Conservation (phyloP, 2,329 filamentous ascomycete genomes). For the Aspergillus arachidicola region DNA sequence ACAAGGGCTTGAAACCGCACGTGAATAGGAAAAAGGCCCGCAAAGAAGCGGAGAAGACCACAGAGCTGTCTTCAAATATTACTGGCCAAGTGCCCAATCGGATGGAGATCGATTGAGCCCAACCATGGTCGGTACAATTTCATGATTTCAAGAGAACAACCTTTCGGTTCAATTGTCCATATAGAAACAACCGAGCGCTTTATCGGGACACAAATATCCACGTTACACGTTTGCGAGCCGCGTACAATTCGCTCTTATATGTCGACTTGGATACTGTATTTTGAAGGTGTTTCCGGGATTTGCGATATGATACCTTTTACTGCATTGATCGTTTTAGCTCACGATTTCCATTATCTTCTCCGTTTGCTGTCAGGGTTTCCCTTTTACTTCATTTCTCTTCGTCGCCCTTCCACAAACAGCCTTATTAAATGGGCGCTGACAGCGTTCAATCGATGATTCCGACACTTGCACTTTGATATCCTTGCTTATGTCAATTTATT, state of each 20-base stretch:
- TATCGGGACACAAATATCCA: constrained; percentile 14
- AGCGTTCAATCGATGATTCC: constrained; percentile 22
- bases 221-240: constrained; percentile 13
- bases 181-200: background rate
- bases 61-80: constrained; percentile 44
- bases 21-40: constrained; percentile 62
- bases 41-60: constrained; percentile 53
- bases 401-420: constrained; percentile 4
- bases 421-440: constrained; percentile 19
- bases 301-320: constrained; percentile 35
- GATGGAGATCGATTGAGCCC: constrained; percentile 49
- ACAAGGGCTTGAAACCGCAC: constrained; percentile 84
- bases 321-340: constrained; percentile 25
- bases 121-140: background rate
- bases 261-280: constrained; percentile 18
- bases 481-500: constrained; percentile 18
- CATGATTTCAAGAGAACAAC: background rate
- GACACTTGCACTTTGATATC: constrained; percentile 9
- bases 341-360: constrained; percentile 17
- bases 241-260: constrained; percentile 10
- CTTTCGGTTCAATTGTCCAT: constrained; percentile 5
- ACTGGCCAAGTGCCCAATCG: constrained; percentile 40
- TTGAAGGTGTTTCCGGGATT: constrained; percentile 25
- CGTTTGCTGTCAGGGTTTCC: constrained; percentile 8
- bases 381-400: constrained; percentile 1